Evolutionary conservation across 306 rosid genomes (phyloP), one percentile per base, ranked within the genome.

Genomic region (Begonia loranthoides): DNA sequence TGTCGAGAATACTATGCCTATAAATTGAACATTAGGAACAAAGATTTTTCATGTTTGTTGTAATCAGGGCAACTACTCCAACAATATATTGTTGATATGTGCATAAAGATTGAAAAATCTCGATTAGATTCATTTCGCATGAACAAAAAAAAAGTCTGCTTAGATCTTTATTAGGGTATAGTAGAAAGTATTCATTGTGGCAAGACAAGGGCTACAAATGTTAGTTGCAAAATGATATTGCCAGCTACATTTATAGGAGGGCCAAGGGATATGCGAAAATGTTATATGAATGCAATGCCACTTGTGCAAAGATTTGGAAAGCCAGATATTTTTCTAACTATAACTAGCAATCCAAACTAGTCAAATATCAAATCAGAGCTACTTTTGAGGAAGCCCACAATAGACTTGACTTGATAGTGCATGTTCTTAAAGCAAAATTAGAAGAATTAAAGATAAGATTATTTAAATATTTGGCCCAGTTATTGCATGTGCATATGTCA

Each of bases 271-370:
- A 38, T 55, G 59, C 11, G 3, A 0, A 5, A 6, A n/a, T 4
- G 33, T 6, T 55, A 40, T 15, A 34, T 53, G 43, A 34, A 55
- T 55, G 49, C 3, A 5, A 40, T 55, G 59, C 1, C 13, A 2
- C 41, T 38, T 9, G 49, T 40, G 10, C 46, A 55, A 55, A 9
- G 13, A 55, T 55, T 55, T 40, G 12, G 59, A 55, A 55, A 55
- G 15, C 22, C 13, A 36, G 21, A 38, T 19, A 19, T 19, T 4
- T 19, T 19, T 19, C 1, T 19, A 19, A 19, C 22, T 2, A 4
- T 19, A 19, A 19, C 22, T 19, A 2, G 12, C 17, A 38, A 55
- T 13, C 8, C 14, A 9, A 55, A 34, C 6, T 34, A 40, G 46
- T 7, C 3, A 6, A 4, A 36, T 10, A 38, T 38, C 22, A 55